phyloP scores from a whole-genome alignment of 2,329 filamentous ascomycete species.

The Venturia asperata region DNA sequence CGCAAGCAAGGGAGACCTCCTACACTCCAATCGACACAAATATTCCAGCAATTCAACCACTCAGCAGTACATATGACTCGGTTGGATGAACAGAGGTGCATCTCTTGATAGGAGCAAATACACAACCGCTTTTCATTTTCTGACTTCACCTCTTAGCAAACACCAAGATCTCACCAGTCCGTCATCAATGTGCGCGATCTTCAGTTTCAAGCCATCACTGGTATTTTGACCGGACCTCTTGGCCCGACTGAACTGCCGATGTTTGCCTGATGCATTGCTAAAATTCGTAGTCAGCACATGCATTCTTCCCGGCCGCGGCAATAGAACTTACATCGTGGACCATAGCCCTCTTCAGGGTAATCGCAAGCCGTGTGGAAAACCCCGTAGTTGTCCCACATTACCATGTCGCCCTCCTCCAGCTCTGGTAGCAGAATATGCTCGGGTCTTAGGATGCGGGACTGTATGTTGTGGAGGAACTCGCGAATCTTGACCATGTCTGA shows the following conservation, averaged over 20 bases:
- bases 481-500: conserved; percentile 37
- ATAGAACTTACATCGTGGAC: background rate
- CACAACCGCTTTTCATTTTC: background rate
- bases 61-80: too few relatives aligned
- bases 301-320: background rate
- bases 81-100: too few relatives aligned
- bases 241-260: conserved; percentile 33
- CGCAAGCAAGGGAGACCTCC: too few relatives aligned
- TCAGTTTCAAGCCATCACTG: background rate
- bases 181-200: background rate
- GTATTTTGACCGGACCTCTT: conserved; percentile 26
- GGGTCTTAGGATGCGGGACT: conserved; percentile 36
- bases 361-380: conserved; percentile 39
- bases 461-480: conserved; percentile 31
- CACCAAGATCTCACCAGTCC: background rate
- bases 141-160: background rate
- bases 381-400: conserved; percentile 38
- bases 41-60: too few relatives aligned
- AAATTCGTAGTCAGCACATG: conserved; percentile 28
- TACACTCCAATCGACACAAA: too few relatives aligned
- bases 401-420: conserved; percentile 40
- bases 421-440: conserved; percentile 38
- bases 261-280: conserved; percentile 43
- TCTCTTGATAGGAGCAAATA: too few relatives aligned
- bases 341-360: conserved; percentile 31